These are phyloP conservation scores for Populus alba DNA, from an alignment of 345 rosid species.

Conservation along the genomic window DNA sequence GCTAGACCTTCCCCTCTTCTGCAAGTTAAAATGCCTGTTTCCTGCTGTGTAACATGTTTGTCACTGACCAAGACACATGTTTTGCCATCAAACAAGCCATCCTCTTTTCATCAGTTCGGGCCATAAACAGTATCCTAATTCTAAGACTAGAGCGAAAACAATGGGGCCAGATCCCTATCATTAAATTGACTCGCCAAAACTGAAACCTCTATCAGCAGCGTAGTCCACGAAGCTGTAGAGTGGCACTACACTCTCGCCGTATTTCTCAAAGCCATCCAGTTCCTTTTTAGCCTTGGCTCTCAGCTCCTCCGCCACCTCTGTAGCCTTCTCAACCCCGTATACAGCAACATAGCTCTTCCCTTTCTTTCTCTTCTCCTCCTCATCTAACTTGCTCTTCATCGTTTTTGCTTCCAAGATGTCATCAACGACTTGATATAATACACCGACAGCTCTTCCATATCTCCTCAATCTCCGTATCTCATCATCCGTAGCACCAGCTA, in stretches of 20 bases:
- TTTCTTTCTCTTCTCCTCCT: slow-evolving; percentile 30
- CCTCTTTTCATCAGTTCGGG: background rate
- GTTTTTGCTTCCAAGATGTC: slow-evolving; percentile 50
- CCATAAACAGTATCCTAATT: background rate
- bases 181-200: slow-evolving; percentile 11
- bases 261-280: slow-evolving; percentile 60
- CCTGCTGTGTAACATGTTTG: background rate
- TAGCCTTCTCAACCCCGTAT: slow-evolving; percentile 62
- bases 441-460: slow-evolving; percentile 89
- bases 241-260: slow-evolving; percentile 56
- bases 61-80: background rate
- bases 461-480: slow-evolving; percentile 67
- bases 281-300: slow-evolving; percentile 56
- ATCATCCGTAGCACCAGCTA: slow-evolving; percentile 78
- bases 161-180: background rate
- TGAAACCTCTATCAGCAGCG: slow-evolving; percentile 64
- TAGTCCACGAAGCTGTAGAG: slow-evolving; percentile 84
- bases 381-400: slow-evolving; percentile 12
- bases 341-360: slow-evolving; percentile 53
- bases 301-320: slow-evolving; percentile 69
- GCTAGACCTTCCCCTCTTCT: too few relatives aligned
- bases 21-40: background rate
- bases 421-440: slow-evolving; percentile 74
- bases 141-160: background rate
- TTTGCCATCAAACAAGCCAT: background rate